Evolutionary conservation across 495 filamentous ascomycete genomes (phyloP), one percentile per base, ranked within the genome.

Genomic region (Trichoderma erinaceum): DNA sequence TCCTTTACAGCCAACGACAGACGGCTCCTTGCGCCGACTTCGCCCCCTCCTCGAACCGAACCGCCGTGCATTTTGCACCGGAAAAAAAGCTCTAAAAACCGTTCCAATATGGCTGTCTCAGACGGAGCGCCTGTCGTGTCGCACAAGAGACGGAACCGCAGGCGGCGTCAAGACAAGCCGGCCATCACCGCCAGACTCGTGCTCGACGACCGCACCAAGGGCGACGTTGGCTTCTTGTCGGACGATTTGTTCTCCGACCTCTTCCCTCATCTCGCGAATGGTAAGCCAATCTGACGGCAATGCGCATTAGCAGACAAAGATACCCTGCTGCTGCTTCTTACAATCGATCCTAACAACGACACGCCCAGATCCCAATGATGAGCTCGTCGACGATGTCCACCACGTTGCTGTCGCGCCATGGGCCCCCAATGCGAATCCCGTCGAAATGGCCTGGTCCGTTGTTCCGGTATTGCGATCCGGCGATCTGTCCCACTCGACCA

Each of bases 141-240:
- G 43, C 75, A 73, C 41, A 74, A 69, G 64, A 79, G 72, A 65
- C 76, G 78, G 58, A 78, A 78, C 70, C 78, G 85, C 68, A 78
- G 84, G 69, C 80, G 88, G 66, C 78, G 84, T 61, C 82, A 84
- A 65, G 83, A 86, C 73, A 86, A 85, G 71, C 74, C 83, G 2
- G 75, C 84, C 61, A 74, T 84, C 67, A 73, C 83, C 67, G 83
- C 84, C 68, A 78, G 82, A 58, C 75, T 86, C 35, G 80, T 98
- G n/a, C 82, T 94, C 43, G 92, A 96, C 73, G 88, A 90, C 73
- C 89, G 93, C 77, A 81, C 96, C 71, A 92, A 89, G 78, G 92
- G 90, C n/a, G 92, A 96, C 70, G 85, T 92, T 41, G 95, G 92
- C 63, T 86, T 95, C 58, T 74, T 99, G 65, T 96, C 93, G 21